Conservation (phyloP, 2,329 filamentous ascomycete species). For the Penicillium italicum region DNA sequence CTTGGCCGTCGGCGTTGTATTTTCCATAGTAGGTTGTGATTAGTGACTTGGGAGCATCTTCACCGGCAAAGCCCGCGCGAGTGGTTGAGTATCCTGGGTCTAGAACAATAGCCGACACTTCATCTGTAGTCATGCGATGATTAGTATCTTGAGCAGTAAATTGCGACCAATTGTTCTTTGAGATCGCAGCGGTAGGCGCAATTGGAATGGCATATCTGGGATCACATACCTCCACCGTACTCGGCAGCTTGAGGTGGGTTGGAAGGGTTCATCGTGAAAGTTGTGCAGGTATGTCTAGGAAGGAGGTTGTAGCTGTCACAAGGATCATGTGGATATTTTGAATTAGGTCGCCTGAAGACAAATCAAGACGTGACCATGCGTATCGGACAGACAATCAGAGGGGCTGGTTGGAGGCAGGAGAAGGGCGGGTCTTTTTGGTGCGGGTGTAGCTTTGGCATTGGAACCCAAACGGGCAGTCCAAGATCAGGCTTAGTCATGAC, state of each 20-base stretch:
- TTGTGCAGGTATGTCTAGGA: conserved; percentile 4
- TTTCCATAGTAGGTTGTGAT: conserved; percentile 85
- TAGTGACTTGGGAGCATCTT: conserved; percentile 93
- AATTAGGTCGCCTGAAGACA: conserved; percentile 3
- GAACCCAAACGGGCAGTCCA: not conserved
- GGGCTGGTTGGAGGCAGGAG: conserved; percentile 10
- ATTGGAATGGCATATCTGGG: not conserved
- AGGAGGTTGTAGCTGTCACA: not conserved
- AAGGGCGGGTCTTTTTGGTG: conserved; percentile 23
- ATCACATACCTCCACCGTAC: conserved; percentile 48
- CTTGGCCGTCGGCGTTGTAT: conserved; percentile 50
- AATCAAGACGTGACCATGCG: conserved; percentile 12
- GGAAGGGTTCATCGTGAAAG: conserved; percentile 40
- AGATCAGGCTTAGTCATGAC: not conserved
- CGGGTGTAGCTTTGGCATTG: conserved; percentile 21
- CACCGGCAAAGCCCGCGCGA: conserved; percentile 93
- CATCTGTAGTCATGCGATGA: conserved; percentile 58
- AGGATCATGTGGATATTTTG: not conserved
- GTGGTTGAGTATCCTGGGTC: conserved; percentile 89
- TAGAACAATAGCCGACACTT: conserved; percentile 94
- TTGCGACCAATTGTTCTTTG: not conserved
- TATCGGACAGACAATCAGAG: conserved; percentile 8
- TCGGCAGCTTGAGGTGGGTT: conserved; percentile 46
- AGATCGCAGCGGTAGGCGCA: not conserved
- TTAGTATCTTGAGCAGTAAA: not conserved